Evolutionary conservation across 2,329 filamentous ascomycete genomes (phyloP), one percentile per base, ranked within the genome.

Genomic region (Fusarium sarcochroum): DNA sequence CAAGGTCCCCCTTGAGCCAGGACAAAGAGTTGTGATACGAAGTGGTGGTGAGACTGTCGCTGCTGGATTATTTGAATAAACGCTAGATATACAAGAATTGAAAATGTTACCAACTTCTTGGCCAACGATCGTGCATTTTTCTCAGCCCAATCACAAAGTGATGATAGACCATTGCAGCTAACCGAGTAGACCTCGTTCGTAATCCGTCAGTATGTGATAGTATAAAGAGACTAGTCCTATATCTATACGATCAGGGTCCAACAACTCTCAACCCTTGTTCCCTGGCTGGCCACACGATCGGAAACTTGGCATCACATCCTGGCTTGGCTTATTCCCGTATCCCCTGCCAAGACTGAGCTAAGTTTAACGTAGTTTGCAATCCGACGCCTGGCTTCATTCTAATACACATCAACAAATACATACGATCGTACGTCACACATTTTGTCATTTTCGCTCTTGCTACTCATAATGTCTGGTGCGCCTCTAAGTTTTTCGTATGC

Each of bases 1-100:
- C 21, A 90, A 90, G 67, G 87, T 96, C 53, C 94, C 96, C 17
- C 79, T 98, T 46, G 96, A 98, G 79, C 85, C 87, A 17, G 93
- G 92, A 0, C 90, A 91, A 69, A 87, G 93, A 70, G 89, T 99
- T 44, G 92, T 98, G 27, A 80, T 99, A 51, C 85, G 96, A 63
- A 89, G 89, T 68, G 89, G 89, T 51, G 96, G 96, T 2, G 88
- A 91, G 71, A 98, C 96, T 3, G 87, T 98, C 61, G 96, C 93
- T 13, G 94, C 94, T 37, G 96, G 96, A 3, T 81, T 97, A 67
- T 80, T 98, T 72, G 94, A 97, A 76, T 91, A 81, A 80, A 62
- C 17, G 21, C 35, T 40, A 49, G 40, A 32, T 38, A 59, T 21
- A 32, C 44, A 55, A 62, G n/a, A 59, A 45, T 46, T 25, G 41